phyloP scores from a whole-genome alignment of 495 filamentous ascomycete genomes.

The Delitschia confertaspora region DNA sequence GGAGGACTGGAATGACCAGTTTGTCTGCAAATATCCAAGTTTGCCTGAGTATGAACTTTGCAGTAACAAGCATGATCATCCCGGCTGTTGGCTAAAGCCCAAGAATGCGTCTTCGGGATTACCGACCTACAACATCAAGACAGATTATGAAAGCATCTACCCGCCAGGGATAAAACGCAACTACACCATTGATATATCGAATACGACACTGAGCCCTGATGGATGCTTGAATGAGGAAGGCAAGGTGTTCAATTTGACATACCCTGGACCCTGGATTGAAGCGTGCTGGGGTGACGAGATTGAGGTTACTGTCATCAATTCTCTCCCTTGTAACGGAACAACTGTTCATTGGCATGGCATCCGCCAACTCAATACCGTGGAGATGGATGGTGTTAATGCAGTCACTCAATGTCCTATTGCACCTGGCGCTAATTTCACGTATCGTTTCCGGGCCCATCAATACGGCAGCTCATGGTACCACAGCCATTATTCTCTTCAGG shows the following conservation, averaged over 20 bases:
- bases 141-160: constrained; percentile 24
- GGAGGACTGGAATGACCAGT: neutral
- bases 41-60: neutral
- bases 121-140: constrained; percentile 23
- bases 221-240: constrained; percentile 17
- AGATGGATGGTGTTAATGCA: constrained; percentile 19
- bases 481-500: constrained; percentile 20
- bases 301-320: constrained; percentile 31
- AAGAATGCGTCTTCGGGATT: neutral
- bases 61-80: neutral
- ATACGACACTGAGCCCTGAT: constrained; percentile 29
- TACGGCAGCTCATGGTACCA: constrained; percentile 27
- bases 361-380: constrained; percentile 6
- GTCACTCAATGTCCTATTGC: constrained; percentile 28
- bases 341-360: constrained; percentile 35
- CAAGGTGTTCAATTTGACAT: constrained; percentile 29
- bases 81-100: constrained; percentile 14
- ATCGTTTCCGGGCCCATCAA: constrained; percentile 19
- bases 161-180: constrained; percentile 27
- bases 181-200: constrained; percentile 25
- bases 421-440: constrained; percentile 13
- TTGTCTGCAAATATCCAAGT: constrained; percentile 9
- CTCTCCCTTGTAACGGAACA: constrained; percentile 33
- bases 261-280: constrained; percentile 33
- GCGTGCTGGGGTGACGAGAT: constrained; percentile 41